Evolutionary conservation across 2,329 filamentous ascomycete species (phyloP), one percentile per base, ranked within the genome.

Genomic region (Clarireedia sp.): DNA sequence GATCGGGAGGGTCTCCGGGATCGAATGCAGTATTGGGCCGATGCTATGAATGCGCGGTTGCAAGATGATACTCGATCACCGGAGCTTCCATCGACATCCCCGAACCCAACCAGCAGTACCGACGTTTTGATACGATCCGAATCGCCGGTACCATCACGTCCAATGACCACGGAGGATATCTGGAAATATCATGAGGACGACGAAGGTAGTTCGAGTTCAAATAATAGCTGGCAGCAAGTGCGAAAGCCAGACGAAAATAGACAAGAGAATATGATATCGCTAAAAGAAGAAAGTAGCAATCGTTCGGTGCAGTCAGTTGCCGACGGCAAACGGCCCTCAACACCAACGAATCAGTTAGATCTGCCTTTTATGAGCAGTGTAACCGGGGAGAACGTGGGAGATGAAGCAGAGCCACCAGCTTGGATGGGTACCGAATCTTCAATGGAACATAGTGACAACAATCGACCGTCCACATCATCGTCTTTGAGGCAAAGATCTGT

Each of bases 11-110:
- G 78, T 4, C 74, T 81, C 2, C 74, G 79, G 54, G 78, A 81
- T 10, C 77, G 79, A 49, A 74, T 88, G 36, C 72, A 74, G 10
- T 81, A 82, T 66, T 81, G 83, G 74, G 75, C 85, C 10, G 73
- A 76, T 33, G 72, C 80, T 29, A 50, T 55, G 52, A 51, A 43
- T 16, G 14, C 38, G 5, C 43, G n/a, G 5, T n/a, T 54, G 23
- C 43, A 16, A 8, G n/a, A 48, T 48, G 41, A 47, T 26, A 16
- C 3, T n/a, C 29, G 12, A 26, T 16, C 16, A 16, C 9, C 8
- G 9, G 26, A 9, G 5, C 21, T 17, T 14, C 4, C 17, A 6
- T 8, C 16, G 5, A 17, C 3, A n/a, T 1, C 21, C 6, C 12
- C 29, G 6, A n/a, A 37, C 24, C n/a, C 19, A 19, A 12, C 19